phyloP scores from a whole-genome alignment of 139 green algal species.

The Micractinium sp. region DNA sequence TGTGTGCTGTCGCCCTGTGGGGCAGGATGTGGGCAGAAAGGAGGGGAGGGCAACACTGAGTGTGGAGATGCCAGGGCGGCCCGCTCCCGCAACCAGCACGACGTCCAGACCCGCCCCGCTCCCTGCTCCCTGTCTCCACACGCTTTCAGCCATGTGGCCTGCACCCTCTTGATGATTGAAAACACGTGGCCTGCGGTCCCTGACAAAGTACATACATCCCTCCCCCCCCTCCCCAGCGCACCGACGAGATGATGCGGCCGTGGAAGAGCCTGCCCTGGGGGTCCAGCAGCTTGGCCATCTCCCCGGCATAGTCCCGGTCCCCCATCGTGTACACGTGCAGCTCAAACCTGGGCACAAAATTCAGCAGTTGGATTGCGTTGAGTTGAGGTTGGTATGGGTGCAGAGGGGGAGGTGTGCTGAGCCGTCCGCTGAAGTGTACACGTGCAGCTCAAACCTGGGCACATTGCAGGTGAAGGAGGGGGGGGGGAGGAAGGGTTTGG shows the following conservation, averaged over 20 bases:
- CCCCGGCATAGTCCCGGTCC: slow-evolving; percentile 84
- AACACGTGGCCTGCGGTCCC: no score
- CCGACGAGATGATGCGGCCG: slow-evolving; percentile 70
- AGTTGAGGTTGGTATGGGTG: background rate
- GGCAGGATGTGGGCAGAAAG: no score
- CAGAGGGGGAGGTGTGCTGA: background rate
- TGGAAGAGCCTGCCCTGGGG: slow-evolving; percentile 71
- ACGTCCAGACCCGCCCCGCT: no score
- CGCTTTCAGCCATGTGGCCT: no score
- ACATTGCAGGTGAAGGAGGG: background rate
- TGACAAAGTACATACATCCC: background rate
- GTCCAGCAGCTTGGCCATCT: slow-evolving; percentile 89
- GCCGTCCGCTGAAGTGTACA: slow-evolving; percentile 80
- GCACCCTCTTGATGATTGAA: background rate
- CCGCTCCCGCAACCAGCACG: no score
- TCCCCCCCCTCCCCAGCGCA: slow-evolving; percentile 5
- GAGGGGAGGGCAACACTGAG: no score
- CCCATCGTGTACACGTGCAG: slow-evolving; percentile 98
- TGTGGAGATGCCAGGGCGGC: no score
- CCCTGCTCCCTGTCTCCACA: no score
- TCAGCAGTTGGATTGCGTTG: slow-evolving; percentile 5
- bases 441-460: slow-evolving; percentile 70
- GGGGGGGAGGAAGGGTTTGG: no score
- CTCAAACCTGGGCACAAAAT: slow-evolving; percentile 76
- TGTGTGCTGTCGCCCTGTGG: no score